These are phyloP conservation scores for Aspergillus brasiliensis DNA, from an alignment of 2,329 filamentous ascomycete species.

Conservation along the genomic window DNA sequence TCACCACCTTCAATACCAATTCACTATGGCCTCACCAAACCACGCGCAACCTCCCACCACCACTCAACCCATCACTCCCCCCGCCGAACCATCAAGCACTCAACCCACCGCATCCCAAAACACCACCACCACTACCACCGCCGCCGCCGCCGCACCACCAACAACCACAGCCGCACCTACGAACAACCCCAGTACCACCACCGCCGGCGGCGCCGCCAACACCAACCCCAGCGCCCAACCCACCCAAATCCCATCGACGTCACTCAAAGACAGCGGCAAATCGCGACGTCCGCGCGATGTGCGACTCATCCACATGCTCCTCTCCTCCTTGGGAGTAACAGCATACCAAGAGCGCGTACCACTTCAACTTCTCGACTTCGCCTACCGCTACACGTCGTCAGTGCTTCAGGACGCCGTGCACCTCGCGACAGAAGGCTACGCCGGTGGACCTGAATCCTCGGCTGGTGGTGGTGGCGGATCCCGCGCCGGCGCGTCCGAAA, in stretches of 20 bases:
- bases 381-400: conserved; percentile 56
- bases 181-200: conserved; percentile 20
- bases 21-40: conserved; percentile 39
- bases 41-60: conserved; percentile 29
- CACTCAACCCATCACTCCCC: conserved; percentile 45
- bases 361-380: conserved; percentile 55
- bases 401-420: conserved; percentile 56
- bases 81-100: conserved; percentile 38
- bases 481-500: conserved; percentile 45
- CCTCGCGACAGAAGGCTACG: conserved; percentile 53
- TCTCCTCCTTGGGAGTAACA: conserved; percentile 51
- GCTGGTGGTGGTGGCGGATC: too few species aligned
- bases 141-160: conserved; percentile 18
- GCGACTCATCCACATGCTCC: conserved; percentile 54
- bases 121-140: conserved; percentile 22
- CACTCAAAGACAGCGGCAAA: conserved; percentile 49
- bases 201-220: conserved; percentile 19
- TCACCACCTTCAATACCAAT: background rate
- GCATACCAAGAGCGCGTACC: conserved; percentile 57
- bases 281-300: conserved; percentile 53
- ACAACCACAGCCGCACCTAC: conserved; percentile 26
- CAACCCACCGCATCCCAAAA: background rate
- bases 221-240: conserved; percentile 29
- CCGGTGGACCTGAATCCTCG: conserved; percentile 26
- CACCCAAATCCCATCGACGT: conserved; percentile 45